These are phyloP conservation scores for Acacia crassicarpa DNA, from an alignment of 306 rosid genomes.

Conservation along the genomic window DNA sequence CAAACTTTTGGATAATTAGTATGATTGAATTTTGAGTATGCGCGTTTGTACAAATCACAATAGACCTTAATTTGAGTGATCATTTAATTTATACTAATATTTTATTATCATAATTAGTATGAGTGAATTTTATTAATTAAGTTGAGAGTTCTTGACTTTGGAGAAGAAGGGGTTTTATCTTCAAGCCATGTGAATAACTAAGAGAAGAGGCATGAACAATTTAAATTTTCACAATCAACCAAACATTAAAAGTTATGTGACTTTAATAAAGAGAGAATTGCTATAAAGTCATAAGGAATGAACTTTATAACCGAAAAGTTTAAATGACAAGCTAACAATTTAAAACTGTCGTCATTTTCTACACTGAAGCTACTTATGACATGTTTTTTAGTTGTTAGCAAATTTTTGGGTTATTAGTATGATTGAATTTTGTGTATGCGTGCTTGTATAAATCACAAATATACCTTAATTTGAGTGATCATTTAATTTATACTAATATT, in stretches of 20 bases:
- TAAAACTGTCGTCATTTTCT: too few relatives aligned
- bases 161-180: too few relatives aligned
- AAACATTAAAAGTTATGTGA: background rate
- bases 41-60: background rate
- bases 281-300: too few relatives aligned
- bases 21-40: background rate
- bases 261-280: too few relatives aligned
- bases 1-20: too few relatives aligned
- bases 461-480: background rate
- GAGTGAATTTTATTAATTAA: too few relatives aligned
- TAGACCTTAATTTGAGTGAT: background rate
- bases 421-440: background rate
- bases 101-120: background rate
- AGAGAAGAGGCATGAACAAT: background rate
- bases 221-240: background rate
- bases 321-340: too few relatives aligned
- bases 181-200: background rate
- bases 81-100: background rate
- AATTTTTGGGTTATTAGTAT: too few relatives aligned
- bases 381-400: too few relatives aligned
- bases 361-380: too few relatives aligned
- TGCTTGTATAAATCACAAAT: background rate
- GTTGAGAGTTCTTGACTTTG: too few relatives aligned
- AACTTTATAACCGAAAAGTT: too few relatives aligned
- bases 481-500: background rate